phyloP scores from a whole-genome alignment of 2,329 filamentous ascomycete genomes.

The Epichloe uncinata region DNA sequence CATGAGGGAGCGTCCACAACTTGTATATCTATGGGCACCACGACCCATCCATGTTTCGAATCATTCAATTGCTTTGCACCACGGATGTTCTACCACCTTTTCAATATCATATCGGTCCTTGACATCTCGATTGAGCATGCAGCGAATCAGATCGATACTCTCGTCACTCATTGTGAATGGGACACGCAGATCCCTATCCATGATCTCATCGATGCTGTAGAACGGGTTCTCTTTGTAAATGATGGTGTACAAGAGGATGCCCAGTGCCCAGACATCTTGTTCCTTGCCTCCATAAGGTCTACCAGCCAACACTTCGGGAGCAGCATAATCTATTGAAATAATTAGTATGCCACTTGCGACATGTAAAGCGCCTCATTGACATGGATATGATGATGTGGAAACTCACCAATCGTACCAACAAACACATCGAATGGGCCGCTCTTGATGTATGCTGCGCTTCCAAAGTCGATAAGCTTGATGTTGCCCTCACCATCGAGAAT shows the following conservation, averaged over 20 bases:
- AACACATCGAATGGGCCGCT: constrained; percentile 98
- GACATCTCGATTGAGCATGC: constrained; percentile 88
- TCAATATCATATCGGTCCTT: constrained; percentile 72
- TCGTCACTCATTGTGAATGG: constrained; percentile 82
- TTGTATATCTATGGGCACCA: not conserved
- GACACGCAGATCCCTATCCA: constrained; percentile 87
- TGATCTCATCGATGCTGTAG: constrained; percentile 97
- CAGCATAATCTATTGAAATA: constrained; percentile 67
- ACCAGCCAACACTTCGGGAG: constrained; percentile 91
- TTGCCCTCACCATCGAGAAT: constrained; percentile 88
- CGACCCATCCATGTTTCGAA: not conserved
- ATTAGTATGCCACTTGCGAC: not conserved
- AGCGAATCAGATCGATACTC: constrained; percentile 79
- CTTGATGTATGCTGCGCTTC: constrained; percentile 95
- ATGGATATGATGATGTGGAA: not conserved
- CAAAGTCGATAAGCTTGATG: constrained; percentile 97
- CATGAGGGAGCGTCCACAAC: no score
- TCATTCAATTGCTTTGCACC: constrained; percentile 34
- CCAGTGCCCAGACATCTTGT: constrained; percentile 96
- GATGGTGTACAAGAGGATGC: constrained; percentile 94
- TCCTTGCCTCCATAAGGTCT: constrained; percentile 88
- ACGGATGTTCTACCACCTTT: constrained; percentile 79
- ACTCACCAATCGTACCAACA: constrained; percentile 90
- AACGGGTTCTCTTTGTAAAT: constrained; percentile 99
- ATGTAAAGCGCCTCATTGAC: not conserved